phyloP scores from a whole-genome alignment of 345 rosid genomes.

The Eutrema yunnanense region DNA sequence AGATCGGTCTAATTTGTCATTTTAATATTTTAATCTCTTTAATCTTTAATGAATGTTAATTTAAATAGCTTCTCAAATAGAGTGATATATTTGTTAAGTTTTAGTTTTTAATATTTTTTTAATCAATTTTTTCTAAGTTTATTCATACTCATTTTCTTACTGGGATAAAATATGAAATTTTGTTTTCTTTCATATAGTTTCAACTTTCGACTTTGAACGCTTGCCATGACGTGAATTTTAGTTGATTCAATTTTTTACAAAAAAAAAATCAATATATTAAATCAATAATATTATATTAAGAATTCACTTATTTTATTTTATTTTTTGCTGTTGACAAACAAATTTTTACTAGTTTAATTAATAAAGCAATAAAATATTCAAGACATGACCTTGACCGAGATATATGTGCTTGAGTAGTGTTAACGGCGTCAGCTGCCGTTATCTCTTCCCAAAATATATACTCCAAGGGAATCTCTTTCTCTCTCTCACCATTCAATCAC shows the following conservation, averaged over 20 bases:
- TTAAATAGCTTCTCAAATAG: too few species aligned
- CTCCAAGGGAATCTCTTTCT: conserved; percentile 15
- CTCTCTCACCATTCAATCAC: conserved; percentile 17
- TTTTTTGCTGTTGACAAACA: background rate
- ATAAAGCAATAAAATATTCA: background rate
- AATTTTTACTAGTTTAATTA: background rate
- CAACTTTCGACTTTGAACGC: too few species aligned
- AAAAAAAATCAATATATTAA: background rate
- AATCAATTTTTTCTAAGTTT: too few species aligned
- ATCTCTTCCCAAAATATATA: conserved; percentile 26
- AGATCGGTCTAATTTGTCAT: too few species aligned
- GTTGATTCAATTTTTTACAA: background rate
- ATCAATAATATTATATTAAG: background rate
- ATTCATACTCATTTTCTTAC: too few species aligned
- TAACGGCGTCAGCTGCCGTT: conserved; percentile 32
- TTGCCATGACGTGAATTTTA: background rate
- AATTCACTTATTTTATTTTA: background rate
- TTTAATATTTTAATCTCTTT: too few species aligned
- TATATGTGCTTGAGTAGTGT: background rate
- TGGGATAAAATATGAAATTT: too few species aligned
- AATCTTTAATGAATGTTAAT: too few species aligned
- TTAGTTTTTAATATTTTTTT: too few species aligned
- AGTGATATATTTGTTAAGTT: too few species aligned
- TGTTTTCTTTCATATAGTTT: too few species aligned
- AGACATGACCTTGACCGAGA: background rate